Conservation (phyloP, 495 filamentous ascomycete genomes). For the Rusavskia elegans region DNA sequence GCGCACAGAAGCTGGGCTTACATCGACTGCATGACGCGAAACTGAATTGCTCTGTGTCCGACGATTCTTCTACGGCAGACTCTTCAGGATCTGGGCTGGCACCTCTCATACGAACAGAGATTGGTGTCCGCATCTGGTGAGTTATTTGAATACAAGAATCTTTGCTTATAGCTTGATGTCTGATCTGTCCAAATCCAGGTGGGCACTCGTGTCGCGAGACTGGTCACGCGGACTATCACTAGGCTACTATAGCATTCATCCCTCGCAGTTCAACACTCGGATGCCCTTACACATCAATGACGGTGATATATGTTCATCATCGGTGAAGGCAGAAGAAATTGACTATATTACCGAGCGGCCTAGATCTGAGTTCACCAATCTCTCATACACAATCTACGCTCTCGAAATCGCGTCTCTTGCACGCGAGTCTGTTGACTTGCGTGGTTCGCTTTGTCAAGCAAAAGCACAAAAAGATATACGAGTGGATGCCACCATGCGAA, state of each 20-base stretch:
- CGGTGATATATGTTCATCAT: conserved; percentile 8
- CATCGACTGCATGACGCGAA: conserved; percentile 15
- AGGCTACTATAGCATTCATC: conserved; percentile 17
- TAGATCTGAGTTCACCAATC: conserved; percentile 18
- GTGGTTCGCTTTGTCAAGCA: not conserved
- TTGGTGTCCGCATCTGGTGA: conserved; percentile 6
- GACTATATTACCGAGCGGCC: conserved; percentile 12
- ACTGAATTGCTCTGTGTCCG: not conserved
- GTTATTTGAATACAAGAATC: not conserved
- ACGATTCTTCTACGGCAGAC: not conserved
- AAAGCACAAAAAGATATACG: too few relatives aligned
- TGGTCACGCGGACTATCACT: conserved; percentile 15
- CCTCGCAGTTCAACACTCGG: conserved; percentile 16
- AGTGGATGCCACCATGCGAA: not conserved
- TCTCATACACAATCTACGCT: conserved; percentile 17
- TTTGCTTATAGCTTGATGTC: not conserved
- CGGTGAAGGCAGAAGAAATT: not conserved
- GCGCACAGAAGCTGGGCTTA: conserved; percentile 16
- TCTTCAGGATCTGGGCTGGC: not conserved
- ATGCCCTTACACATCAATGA: conserved; percentile 17
- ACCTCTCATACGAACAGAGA: not conserved
- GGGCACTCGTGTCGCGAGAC: conserved; percentile 16
- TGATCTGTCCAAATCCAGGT: conserved; percentile 6
- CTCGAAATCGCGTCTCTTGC: conserved; percentile 12
- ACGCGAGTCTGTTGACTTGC: conserved; percentile 15